Evolutionary conservation across 2,329 filamentous ascomycete species (phyloP).

Genomic region (Lecanicillium sp.): DNA sequence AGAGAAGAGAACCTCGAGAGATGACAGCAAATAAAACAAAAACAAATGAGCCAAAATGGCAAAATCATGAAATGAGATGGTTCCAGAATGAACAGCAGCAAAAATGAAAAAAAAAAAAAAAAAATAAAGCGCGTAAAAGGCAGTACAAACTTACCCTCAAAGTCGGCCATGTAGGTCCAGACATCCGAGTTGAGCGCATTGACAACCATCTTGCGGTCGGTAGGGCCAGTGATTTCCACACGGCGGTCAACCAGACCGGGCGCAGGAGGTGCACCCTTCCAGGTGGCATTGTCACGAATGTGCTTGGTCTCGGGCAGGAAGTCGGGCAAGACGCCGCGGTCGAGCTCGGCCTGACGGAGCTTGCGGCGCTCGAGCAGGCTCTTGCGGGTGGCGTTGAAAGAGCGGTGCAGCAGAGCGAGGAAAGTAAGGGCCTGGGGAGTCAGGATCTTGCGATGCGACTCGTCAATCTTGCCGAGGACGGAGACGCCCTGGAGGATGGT

Average conservation of each 20-base stretch:
- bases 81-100: neutral
- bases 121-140: neutral
- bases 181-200: slow-evolving; percentile 94
- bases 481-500: slow-evolving; percentile 79
- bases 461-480: slow-evolving; percentile 71
- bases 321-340: slow-evolving; percentile 80
- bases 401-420: slow-evolving; percentile 87
- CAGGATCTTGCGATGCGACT: slow-evolving; percentile 81
- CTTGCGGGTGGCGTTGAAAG: slow-evolving; percentile 88
- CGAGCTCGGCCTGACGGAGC: slow-evolving; percentile 83
- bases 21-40: neutral
- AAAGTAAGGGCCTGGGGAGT: slow-evolving; percentile 86
- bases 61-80: no score
- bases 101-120: neutral
- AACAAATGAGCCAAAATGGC: no score
- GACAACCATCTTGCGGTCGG: slow-evolving; percentile 97
- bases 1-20: no score
- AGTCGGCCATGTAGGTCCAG: slow-evolving; percentile 99
- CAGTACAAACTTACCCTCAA: slow-evolving; percentile 64
- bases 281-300: slow-evolving; percentile 88
- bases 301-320: slow-evolving; percentile 94
- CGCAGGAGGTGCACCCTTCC: slow-evolving; percentile 86
- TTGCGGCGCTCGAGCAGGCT: slow-evolving; percentile 78
- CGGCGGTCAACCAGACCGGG: slow-evolving; percentile 88
- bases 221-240: slow-evolving; percentile 95